These are phyloP conservation scores for Carex littledalei DNA, from an alignment of 176 grass and related monocot species.

Conservation along the genomic window DNA sequence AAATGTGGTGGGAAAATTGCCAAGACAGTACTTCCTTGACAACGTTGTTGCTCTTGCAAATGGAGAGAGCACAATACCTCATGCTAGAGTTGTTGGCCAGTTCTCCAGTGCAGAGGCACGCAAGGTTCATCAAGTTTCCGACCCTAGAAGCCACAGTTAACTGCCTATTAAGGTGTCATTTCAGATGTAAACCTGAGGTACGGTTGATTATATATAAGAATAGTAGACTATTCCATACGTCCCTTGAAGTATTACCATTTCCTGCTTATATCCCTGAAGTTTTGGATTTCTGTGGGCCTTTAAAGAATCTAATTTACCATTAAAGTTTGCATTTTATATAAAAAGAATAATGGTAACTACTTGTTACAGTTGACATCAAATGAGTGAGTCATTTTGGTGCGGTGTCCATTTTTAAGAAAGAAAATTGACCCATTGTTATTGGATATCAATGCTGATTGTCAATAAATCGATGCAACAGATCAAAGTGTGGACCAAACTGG, in stretches of 20 bases:
- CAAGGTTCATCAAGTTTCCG: conserved; percentile 79
- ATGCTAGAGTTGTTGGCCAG: conserved; percentile 63
- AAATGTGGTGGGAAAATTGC: conserved; percentile 82
- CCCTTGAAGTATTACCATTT: not conserved
- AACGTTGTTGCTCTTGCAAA: conserved; percentile 81
- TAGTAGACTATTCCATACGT: not conserved
- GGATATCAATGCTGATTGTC: not conserved
- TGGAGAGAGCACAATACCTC: conserved; percentile 64
- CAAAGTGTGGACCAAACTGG: not conserved
- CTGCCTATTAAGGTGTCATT: not conserved
- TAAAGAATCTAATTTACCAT: not conserved
- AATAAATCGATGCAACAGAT: not conserved
- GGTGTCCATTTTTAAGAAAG: not conserved
- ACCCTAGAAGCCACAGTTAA: conserved; percentile 94
- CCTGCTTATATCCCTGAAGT: not conserved
- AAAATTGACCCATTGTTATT: not conserved
- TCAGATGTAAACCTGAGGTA: not conserved
- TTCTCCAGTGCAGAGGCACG: conserved; percentile 67
- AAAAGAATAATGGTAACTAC: not conserved
- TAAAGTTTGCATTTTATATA: not conserved
- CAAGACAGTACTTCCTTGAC: conserved; percentile 78
- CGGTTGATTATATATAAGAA: not conserved
- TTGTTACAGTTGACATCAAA: not conserved
- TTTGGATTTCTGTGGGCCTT: not conserved
- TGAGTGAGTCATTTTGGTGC: not conserved